Conservation (phyloP, 495 filamentous ascomycete species). For the Aspergillus carlsbadensis region DNA sequence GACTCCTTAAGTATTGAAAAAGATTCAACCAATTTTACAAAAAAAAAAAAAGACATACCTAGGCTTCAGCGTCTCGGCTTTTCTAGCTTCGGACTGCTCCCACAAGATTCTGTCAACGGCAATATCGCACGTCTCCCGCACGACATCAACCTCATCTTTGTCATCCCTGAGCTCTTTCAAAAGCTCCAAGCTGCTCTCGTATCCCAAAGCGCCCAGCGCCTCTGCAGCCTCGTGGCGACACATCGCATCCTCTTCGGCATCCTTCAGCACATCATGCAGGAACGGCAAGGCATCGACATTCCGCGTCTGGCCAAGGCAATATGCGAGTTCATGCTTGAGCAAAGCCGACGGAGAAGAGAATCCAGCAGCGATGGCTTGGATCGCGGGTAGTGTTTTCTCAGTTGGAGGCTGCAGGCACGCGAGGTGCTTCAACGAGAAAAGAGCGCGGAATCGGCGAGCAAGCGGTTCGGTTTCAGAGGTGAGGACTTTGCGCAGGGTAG, state of each 20-base stretch:
- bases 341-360: constrained; percentile 82
- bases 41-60: constrained; percentile 53
- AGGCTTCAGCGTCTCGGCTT: constrained; percentile 70
- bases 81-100: constrained; percentile 73
- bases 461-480: constrained; percentile 77
- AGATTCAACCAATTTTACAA: not conserved
- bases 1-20: constrained; percentile 9
- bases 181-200: constrained; percentile 66
- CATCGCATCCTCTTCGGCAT: constrained; percentile 84
- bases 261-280: constrained; percentile 73
- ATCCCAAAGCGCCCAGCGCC: constrained; percentile 85
- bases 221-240: constrained; percentile 96
- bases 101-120: constrained; percentile 92
- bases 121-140: constrained; percentile 96
- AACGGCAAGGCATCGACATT: constrained; percentile 71
- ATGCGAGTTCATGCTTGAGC: constrained; percentile 93
- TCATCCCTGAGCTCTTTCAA: constrained; percentile 71
- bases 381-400: constrained; percentile 66
- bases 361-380: constrained; percentile 88
- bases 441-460: constrained; percentile 87
- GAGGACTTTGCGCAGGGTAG: constrained; percentile 71
- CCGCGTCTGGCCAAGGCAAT: constrained; percentile 90
- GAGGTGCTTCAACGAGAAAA: constrained; percentile 95
- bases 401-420: constrained; percentile 66
- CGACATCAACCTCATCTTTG: constrained; percentile 66